Conservation (phyloP, 139 green algal species). For the Ulvella scutata region DNA sequence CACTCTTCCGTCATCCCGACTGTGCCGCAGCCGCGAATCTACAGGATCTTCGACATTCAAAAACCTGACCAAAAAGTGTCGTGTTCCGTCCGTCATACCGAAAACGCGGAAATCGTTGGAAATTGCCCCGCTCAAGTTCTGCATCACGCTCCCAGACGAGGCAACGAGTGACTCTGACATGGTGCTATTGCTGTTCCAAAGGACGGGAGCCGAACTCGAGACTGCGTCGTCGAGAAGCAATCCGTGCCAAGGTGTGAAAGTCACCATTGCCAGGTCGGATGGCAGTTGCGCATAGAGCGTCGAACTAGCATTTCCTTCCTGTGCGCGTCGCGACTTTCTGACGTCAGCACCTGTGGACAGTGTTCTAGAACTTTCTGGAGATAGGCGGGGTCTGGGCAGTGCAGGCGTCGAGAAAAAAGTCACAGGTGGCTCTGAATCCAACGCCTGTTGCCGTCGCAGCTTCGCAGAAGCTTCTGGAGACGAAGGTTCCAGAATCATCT, state of each 20-base stretch:
- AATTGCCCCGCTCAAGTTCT: too few relatives aligned
- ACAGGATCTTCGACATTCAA: not conserved
- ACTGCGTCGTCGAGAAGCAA: not conserved
- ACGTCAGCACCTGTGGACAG: not conserved
- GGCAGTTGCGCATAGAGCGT: not conserved
- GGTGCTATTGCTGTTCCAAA: not conserved
- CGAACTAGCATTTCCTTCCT: not conserved
- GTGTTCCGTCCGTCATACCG: too few relatives aligned
- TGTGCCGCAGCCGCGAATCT: not conserved
- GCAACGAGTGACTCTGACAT: not conserved
- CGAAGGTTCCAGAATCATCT: constrained; percentile 1
- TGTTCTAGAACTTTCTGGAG: not conserved
- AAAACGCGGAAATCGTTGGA: too few relatives aligned
- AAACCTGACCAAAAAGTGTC: not conserved
- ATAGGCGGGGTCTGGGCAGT: not conserved
- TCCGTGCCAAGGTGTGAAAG: not conserved
- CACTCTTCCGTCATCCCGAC: not conserved
- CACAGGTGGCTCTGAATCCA: not conserved
- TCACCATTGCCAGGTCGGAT: not conserved
- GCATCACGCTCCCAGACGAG: not conserved
- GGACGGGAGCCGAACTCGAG: not conserved
- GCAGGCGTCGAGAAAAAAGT: not conserved
- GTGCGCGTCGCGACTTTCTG: not conserved
- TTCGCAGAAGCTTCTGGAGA: not conserved
- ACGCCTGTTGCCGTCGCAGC: not conserved